Conservation (phyloP, 495 filamentous ascomycete species). For the Xylaria castorea region DNA sequence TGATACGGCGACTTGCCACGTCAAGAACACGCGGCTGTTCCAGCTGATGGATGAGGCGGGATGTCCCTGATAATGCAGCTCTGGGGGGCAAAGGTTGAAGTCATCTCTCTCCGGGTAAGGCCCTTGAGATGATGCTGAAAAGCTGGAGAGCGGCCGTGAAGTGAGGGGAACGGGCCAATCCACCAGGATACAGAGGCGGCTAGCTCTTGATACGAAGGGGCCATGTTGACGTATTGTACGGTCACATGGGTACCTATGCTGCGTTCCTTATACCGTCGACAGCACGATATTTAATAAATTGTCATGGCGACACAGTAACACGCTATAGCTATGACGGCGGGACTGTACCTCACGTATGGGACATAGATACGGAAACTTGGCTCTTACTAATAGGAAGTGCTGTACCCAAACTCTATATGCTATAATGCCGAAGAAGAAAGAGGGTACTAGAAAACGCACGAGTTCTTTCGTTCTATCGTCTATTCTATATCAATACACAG, state of each 20-base stretch:
- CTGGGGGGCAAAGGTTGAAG: not conserved
- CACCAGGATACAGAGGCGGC: not conserved
- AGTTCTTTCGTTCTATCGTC: not conserved
- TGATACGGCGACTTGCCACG: constrained; percentile 28
- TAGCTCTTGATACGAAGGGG: not conserved
- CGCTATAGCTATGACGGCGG: not conserved
- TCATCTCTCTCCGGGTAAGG: no score
- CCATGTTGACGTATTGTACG: no score
- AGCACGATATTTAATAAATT: not conserved
- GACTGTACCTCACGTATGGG: not conserved
- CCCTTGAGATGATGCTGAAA: not conserved
- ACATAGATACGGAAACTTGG: not conserved
- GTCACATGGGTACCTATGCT: not conserved
- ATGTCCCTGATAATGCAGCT: not conserved
- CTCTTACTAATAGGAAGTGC: not conserved
- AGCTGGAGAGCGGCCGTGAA: not conserved
- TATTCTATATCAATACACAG: not conserved
- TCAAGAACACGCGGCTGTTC: constrained; percentile 37
- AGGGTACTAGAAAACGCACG: not conserved
- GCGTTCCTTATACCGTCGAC: not conserved
- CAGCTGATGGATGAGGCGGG: constrained; percentile 35
- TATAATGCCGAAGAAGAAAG: not conserved
- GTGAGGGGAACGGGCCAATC: not conserved
- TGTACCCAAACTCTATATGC: not conserved
- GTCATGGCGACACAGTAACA: not conserved